These are phyloP conservation scores for Phylloporus sp. DNA, from an alignment of 768 basidiomycete genomes.

Conservation along the genomic window DNA sequence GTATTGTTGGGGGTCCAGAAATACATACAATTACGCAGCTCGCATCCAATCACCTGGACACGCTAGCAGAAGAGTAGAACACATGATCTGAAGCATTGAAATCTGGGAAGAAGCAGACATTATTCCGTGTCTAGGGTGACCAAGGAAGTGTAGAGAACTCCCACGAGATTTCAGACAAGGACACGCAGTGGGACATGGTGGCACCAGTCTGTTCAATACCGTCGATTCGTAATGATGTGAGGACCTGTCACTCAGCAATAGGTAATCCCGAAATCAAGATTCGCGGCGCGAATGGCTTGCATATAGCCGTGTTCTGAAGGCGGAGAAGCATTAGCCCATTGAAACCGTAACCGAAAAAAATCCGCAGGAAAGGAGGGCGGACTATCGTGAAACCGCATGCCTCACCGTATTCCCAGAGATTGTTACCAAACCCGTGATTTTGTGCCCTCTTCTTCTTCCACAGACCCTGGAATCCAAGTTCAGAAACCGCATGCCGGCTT, in stretches of 20 bases:
- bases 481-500: slow-evolving; percentile 34
- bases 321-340: background rate
- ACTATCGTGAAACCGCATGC: background rate
- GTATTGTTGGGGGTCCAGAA: no score
- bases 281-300: slow-evolving; percentile 50
- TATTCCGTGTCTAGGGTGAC: no score
- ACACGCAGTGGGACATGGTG: background rate
- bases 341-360: background rate
- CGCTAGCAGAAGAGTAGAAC: background rate
- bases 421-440: slow-evolving; percentile 43
- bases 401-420: slow-evolving; percentile 68
- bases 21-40: background rate
- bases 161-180: no score
- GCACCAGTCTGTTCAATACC: background rate
- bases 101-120: background rate
- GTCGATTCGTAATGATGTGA: background rate
- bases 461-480: slow-evolving; percentile 63
- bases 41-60: background rate
- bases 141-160: background rate
- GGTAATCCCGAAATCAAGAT: slow-evolving; percentile 31
- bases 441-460: slow-evolving; percentile 47
- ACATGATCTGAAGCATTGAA: background rate
- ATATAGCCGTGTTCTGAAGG: slow-evolving; percentile 55
- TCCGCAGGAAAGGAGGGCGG: background rate
- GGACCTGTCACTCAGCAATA: slow-evolving; percentile 29